Evolutionary conservation across 305 asterid genomes (phyloP), one percentile per base, ranked within the genome.

Genomic region (Solanum hybrid): DNA sequence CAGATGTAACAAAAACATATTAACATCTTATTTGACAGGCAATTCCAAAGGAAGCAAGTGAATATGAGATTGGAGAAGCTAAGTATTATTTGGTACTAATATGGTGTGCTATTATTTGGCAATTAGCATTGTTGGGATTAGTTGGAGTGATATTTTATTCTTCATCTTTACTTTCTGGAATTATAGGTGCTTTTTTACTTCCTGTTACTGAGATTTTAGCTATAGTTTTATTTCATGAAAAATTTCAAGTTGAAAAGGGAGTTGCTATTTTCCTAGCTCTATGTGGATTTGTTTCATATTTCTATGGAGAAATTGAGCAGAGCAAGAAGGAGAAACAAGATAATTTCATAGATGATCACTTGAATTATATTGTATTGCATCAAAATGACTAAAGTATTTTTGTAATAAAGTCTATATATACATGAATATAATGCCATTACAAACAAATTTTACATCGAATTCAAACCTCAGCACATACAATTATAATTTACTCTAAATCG

Each of bases 101-200:
- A 40, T 74, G 75, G 74, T 73, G 46, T 29, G 46, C 89, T 24
- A 74, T 87, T 4, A 14, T 87, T 51, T 87, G 86, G 89, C 86
- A 87, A 61, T 28, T 87, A 5, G 64, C 82, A 28, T 9, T 74
- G 4, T 8, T 87, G 42, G 89, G 85, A 28, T 51, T 74, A n/a
- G 89, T 87, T 57, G 89, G 89, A 74, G 89, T 87, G 0, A 37
- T 87, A 3, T 87, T 51, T 2, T 87, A 74, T 36, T 31, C 84
- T 40, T 87, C 89, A n/a, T 87, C 89, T 40, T 74, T 87, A 22
- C 31, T 87, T 22, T 87, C 89, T n/a, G 74, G 89, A 40, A 61
- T 87, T 1, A 14, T 29, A 42, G 82, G 67, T 5, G 46, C 86
- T 2, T 20, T 87, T 2, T 42, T 42, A 2, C 67, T 87, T 74